phyloP scores from a whole-genome alignment of 306 rosid genomes.

The Citrullus mucosospermus region DNA sequence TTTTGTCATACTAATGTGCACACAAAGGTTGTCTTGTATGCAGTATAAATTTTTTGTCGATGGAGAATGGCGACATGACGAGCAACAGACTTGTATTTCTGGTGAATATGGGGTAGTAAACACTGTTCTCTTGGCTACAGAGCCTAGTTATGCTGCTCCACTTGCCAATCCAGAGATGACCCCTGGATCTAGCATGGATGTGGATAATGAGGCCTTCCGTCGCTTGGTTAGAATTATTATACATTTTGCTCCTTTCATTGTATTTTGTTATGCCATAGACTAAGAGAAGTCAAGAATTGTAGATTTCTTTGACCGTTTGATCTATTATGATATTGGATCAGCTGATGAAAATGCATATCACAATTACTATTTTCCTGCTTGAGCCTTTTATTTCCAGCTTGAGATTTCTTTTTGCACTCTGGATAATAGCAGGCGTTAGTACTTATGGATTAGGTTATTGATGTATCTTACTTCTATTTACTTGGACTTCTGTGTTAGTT shows the following conservation, averaged over 20 bases:
- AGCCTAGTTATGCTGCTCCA: conserved; percentile 43
- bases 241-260: background rate
- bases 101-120: conserved; percentile 82
- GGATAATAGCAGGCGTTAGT: background rate
- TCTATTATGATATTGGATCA: background rate
- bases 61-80: conserved; percentile 94
- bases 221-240: conserved; percentile 50
- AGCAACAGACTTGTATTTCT: conserved; percentile 50
- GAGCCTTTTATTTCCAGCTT: background rate
- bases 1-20: background rate
- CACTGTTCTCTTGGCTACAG: conserved; percentile 58
- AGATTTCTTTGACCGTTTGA: background rate
- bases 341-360: background rate
- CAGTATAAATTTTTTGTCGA: conserved; percentile 98
- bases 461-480: background rate
- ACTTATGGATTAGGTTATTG: background rate
- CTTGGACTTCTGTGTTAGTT: background rate
- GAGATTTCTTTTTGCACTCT: background rate
- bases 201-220: conserved; percentile 66
- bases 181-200: conserved; percentile 85
- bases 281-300: background rate
- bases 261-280: background rate
- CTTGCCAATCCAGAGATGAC: conserved; percentile 34
- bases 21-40: conserved; percentile 22
- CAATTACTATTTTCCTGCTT: background rate